Evolutionary conservation across 2,329 filamentous ascomycete species (phyloP).

Genomic region (Parastagonospora nodorum): DNA sequence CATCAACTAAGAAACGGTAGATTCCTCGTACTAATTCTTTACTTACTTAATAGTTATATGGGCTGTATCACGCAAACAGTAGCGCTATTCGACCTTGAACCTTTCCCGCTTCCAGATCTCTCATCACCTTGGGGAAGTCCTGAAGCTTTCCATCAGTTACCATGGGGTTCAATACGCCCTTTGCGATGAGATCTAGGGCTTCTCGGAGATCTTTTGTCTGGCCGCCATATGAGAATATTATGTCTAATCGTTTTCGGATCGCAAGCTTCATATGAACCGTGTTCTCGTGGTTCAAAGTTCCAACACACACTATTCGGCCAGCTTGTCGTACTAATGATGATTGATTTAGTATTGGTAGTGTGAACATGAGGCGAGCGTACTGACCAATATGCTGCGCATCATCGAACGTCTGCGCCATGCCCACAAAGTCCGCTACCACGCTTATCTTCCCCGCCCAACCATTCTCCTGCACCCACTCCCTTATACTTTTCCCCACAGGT

Average conservation of each 20-base stretch:
- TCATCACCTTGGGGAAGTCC: slow-evolving; percentile 21
- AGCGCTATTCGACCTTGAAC: slow-evolving; percentile 20
- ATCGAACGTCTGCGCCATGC: slow-evolving; percentile 22
- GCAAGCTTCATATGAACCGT: slow-evolving; percentile 28
- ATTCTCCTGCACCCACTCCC: slow-evolving; percentile 22
- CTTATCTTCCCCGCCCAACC: slow-evolving; percentile 24
- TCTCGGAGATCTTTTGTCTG: slow-evolving; percentile 22
- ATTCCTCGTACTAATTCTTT: too few relatives aligned
- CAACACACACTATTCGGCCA: slow-evolving; percentile 25
- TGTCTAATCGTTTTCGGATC: slow-evolving; percentile 23
- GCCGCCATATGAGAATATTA: slow-evolving; percentile 28
- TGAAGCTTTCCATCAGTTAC: slow-evolving; percentile 22
- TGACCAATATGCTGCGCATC: slow-evolving; percentile 27
- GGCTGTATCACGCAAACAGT: slow-evolving; percentile 2
- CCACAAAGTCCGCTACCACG: slow-evolving; percentile 26
- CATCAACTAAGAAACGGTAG: too few relatives aligned
- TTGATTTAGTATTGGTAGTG: not conserved
- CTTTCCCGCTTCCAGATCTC: slow-evolving; percentile 19
- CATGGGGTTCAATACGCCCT: slow-evolving; percentile 21
- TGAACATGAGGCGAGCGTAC: not conserved
- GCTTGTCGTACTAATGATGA: slow-evolving; percentile 21
- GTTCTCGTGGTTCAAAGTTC: slow-evolving; percentile 30
- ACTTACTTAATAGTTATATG: too few relatives aligned
- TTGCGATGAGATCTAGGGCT: slow-evolving; percentile 17
- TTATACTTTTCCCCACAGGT: slow-evolving; percentile 16